Base-by-base conservation (phyloP, 441 rosid species). In the Populus tomentosa region DNA sequence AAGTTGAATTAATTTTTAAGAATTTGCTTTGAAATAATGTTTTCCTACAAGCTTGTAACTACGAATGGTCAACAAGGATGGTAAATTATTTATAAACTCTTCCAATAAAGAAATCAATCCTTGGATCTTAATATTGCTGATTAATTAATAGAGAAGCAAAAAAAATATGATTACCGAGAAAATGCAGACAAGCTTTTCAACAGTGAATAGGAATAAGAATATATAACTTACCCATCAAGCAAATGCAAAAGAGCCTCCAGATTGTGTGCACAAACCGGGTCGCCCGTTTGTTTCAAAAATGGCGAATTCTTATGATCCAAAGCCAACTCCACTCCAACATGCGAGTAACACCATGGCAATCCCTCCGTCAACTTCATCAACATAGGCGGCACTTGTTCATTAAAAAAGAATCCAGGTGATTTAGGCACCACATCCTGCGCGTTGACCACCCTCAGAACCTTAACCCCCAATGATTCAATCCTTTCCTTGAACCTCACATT, bases 321-420 rank as follows among this genome's bases (percentile, higher is more conserved):
- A 13, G 80, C 84, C 75, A 94, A 69, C 87, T 91, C 96, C 75
- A 85, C 94, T n/a, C 98, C 98, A 2, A 90, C 92, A 33, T 94
- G 98, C 23, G 88, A 82, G 80, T 94, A 94, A 83, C 93, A 83
- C 98, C 98, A 94, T 14, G 98, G 98, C 84, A 90, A 64, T 1
- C 89, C 85, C 66, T 76, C 89, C 0, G 83, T 90, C 56, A 89
- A 16, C 80, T 85, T 89, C 88, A 87, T 88, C 75, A 90, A 8
- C 75, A 78, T 40, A n/a, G 80, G 67, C 5, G 90, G 85, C 13
- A 46, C 82, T 16, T 76, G 72, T 84, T 94, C 98, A 36, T 92
- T 92, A 11, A 90, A 42, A 21, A 90, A 83, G n/a, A 93, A 87
- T 2, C 97, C 97, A 0, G 97, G 96, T 3, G 89, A 85, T 76